phyloP scores from a whole-genome alignment of 495 filamentous ascomycete species.

The Penicillium lagena region DNA sequence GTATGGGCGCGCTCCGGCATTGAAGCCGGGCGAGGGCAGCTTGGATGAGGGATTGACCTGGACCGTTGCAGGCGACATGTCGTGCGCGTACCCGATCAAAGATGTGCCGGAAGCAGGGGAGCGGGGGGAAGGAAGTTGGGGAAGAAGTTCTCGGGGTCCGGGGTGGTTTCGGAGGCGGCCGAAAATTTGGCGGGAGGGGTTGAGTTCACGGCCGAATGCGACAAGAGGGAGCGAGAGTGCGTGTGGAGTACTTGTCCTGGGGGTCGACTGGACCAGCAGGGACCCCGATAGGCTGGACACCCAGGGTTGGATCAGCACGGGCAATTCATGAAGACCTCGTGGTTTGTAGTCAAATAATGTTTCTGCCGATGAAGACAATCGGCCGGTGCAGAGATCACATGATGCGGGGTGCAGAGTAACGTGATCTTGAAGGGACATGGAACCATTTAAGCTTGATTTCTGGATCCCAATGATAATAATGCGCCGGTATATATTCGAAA shows the following conservation, averaged over 20 bases:
- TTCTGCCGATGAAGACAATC: too few species aligned
- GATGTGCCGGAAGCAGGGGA: conserved; percentile 4
- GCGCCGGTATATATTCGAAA: too few species aligned
- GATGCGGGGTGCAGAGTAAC: too few species aligned
- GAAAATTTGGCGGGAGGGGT: conserved; percentile 24
- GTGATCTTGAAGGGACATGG: too few species aligned
- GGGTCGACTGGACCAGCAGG: not conserved
- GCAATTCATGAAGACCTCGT: too few species aligned
- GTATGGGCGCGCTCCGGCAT: conserved; percentile 42
- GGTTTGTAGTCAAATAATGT: too few species aligned
- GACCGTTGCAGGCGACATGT: conserved; percentile 32
- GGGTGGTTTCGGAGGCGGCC: conserved; percentile 21
- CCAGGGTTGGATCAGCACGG: too few species aligned
- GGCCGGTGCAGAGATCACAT: too few species aligned
- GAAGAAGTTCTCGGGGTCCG: conserved; percentile 10
- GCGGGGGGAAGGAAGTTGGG: conserved; percentile 9
- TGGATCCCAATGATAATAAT: too few species aligned
- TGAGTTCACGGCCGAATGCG: conserved; percentile 15
- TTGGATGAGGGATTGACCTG: conserved; percentile 29
- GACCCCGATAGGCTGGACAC: not conserved
- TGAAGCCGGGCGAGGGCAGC: conserved; percentile 35
- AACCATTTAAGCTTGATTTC: too few species aligned
- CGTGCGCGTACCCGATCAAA: conserved; percentile 19
- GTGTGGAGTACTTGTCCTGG: too few species aligned
- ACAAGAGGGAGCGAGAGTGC: not conserved